phyloP scores from a whole-genome alignment of 2,329 filamentous ascomycete species.

The Trichoderma breve region DNA sequence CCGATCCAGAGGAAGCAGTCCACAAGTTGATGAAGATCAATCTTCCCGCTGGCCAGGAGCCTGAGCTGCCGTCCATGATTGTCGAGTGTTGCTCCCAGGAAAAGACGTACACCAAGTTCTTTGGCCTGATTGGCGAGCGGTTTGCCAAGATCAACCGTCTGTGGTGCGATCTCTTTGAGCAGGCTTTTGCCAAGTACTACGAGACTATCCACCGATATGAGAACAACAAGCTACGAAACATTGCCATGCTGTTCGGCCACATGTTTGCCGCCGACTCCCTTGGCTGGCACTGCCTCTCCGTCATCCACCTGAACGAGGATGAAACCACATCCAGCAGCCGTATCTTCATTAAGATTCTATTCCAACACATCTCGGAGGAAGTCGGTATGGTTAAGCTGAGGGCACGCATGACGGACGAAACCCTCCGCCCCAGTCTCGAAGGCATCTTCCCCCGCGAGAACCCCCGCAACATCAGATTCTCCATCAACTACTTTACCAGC shows the following conservation, averaged over 20 bases:
- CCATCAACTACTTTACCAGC: conserved; percentile 99
- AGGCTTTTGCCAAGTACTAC: conserved; percentile 89
- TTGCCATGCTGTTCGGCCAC: conserved; percentile 92
- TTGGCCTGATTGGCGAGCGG: conserved; percentile 87
- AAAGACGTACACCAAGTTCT: conserved; percentile 96
- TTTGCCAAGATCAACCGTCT: conserved; percentile 95
- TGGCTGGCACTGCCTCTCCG: conserved; percentile 84
- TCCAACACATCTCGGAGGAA: conserved; percentile 86
- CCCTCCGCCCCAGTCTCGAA: conserved; percentile 72
- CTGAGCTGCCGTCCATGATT: conserved; percentile 92
- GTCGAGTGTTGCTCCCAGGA: conserved; percentile 97
- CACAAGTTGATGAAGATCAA: conserved; percentile 97
- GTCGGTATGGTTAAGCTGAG: conserved; percentile 80
- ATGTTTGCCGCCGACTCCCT: conserved; percentile 84
- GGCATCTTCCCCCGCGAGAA: conserved; percentile 90
- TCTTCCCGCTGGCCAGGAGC: conserved; percentile 80
- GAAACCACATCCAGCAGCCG: conserved; percentile 94
- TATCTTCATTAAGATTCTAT: conserved; percentile 98
- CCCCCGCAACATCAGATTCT: conserved; percentile 86
- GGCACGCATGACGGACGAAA: conserved; percentile 73
- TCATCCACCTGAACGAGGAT: conserved; percentile 89
- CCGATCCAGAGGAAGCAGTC: conserved; percentile 92
- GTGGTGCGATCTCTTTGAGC: conserved; percentile 91
- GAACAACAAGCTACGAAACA: conserved; percentile 91
- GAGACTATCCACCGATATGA: conserved; percentile 97